These are phyloP conservation scores for Cutaneotrichosporon mucoides DNA, from an alignment of 1,284 basidiomycete species.

Conservation along the genomic window DNA sequence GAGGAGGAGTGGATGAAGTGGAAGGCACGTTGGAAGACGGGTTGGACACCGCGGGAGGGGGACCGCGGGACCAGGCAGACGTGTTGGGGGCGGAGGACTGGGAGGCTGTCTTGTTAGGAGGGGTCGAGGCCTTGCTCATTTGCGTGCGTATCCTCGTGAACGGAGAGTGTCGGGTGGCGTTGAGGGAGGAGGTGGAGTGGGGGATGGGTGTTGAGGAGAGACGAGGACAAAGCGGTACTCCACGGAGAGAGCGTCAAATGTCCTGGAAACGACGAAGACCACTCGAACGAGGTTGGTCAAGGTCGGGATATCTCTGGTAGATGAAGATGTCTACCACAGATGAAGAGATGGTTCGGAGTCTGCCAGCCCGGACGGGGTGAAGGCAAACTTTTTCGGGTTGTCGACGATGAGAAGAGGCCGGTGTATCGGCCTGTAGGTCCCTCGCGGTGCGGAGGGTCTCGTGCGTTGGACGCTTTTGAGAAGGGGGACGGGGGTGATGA, in stretches of 20 bases:
- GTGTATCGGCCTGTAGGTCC: neutral
- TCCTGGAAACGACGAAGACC: neutral
- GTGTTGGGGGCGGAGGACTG: slow-evolving; percentile 25
- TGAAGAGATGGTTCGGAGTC: neutral
- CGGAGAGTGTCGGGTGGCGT: neutral
- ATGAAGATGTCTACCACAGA: slow-evolving; percentile 2
- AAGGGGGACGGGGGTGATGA: neutral
- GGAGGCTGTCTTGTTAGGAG: slow-evolving; percentile 21
- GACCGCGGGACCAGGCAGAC: slow-evolving; percentile 42
- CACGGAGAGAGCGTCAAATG: neutral
- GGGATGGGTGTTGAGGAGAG: neutral
- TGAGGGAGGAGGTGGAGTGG: slow-evolving; percentile 9
- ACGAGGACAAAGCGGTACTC: slow-evolving; percentile 1
- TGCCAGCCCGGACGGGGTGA: neutral
- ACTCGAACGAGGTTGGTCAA: neutral
- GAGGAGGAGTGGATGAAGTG: slow-evolving; percentile 19
- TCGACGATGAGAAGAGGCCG: neutral
- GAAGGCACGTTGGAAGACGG: slow-evolving; percentile 30
- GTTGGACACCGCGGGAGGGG: slow-evolving; percentile 31
- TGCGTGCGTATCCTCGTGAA: slow-evolving; percentile 18
- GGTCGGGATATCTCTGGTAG: neutral
- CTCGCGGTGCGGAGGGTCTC: slow-evolving; percentile 1
- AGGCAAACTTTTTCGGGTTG: slow-evolving; percentile 12
- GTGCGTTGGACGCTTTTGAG: slow-evolving; percentile 13
- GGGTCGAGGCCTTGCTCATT: slow-evolving; percentile 37